These are phyloP conservation scores for Lobulomyces angularis DNA, from an alignment of 192 early-diverging fungal genomes.

Conservation along the genomic window DNA sequence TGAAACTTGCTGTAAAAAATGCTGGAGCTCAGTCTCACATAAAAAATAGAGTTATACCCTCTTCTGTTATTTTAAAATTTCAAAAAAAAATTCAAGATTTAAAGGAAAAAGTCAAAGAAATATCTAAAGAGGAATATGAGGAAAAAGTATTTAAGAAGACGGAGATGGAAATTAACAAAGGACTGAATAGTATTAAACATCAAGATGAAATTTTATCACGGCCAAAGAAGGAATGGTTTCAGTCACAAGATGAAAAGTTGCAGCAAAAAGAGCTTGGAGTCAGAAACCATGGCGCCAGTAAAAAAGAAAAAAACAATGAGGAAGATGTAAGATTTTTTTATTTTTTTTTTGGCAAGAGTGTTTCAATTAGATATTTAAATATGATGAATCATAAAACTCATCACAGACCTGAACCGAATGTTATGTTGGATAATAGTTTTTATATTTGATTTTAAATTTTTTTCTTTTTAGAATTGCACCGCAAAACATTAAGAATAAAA, in stretches of 20 bases:
- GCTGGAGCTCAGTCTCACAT: conserved; percentile 52
- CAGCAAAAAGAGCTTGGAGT: conserved; percentile 35
- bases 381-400: no score
- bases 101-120: conserved; percentile 28
- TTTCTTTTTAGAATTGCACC: no score
- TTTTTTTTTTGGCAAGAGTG: background rate
- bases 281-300: conserved; percentile 14
- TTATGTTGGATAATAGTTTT: conserved; percentile 5
- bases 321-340: conserved; percentile 3
- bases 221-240: conserved; percentile 93
- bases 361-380: no score
- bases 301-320: conserved; percentile 13
- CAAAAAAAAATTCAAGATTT: conserved; percentile 55
- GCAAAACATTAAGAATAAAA: conserved; percentile 6
- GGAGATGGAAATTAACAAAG: conserved; percentile 85
- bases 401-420: conserved; percentile 3
- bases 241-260: conserved; percentile 60
- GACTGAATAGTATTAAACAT: conserved; percentile 70
- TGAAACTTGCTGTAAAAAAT: conserved; percentile 87
- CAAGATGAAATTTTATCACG: conserved; percentile 76
- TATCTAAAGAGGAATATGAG: conserved; percentile 42
- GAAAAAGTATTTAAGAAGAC: conserved; percentile 68
- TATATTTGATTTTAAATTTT: no score
- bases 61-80: conserved; percentile 65
- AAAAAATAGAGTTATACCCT: conserved; percentile 79